phyloP scores from a whole-genome alignment of 2,329 filamentous ascomycete species.

The Phymatotrichopsis omnivora region DNA sequence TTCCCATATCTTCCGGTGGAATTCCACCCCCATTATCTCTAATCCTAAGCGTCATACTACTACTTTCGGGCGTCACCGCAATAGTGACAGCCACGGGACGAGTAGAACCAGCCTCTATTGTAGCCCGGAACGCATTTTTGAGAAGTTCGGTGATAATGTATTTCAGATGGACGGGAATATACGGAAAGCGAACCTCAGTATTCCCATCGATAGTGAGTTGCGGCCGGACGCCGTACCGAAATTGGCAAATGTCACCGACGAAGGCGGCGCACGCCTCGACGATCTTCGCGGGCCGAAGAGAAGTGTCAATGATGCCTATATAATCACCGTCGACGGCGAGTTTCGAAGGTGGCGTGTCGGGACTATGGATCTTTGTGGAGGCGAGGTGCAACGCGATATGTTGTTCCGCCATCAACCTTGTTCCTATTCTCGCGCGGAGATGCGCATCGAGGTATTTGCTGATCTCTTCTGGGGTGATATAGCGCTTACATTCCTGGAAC shows the following conservation, averaged over 20 bases:
- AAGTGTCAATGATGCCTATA: constrained; percentile 92
- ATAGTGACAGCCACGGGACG: constrained; percentile 90
- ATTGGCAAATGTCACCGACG: constrained; percentile 91
- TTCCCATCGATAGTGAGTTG: constrained; percentile 73
- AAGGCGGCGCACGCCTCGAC: constrained; percentile 79
- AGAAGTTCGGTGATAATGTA: constrained; percentile 95
- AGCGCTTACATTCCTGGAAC: constrained; percentile 85
- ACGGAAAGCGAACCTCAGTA: constrained; percentile 78
- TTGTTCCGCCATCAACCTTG: constrained; percentile 86
- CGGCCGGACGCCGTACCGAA: constrained; percentile 86
- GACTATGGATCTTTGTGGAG: constrained; percentile 44
- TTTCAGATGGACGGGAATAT: constrained; percentile 90
- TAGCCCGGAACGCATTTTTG: constrained; percentile 93
- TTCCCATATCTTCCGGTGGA: constrained; percentile 65
- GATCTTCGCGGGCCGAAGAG: constrained; percentile 67
- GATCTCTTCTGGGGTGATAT: constrained; percentile 73
- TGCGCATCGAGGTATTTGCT: constrained; percentile 89
- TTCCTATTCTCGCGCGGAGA: constrained; percentile 85
- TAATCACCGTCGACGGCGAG: constrained; percentile 40
- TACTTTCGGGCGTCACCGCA: constrained; percentile 53
- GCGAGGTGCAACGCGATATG: constrained; percentile 80
- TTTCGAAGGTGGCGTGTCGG: constrained; percentile 37
- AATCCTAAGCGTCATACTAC: constrained; percentile 76
- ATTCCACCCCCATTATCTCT: constrained; percentile 94
- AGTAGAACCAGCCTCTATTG: constrained; percentile 69